A percentile compares a stretch with the other conserved stretches of the same genome.
Conservation (phyloP, 2,329 filamentous ascomycete genomes). For the Amesomyces nigricolor region DNA sequence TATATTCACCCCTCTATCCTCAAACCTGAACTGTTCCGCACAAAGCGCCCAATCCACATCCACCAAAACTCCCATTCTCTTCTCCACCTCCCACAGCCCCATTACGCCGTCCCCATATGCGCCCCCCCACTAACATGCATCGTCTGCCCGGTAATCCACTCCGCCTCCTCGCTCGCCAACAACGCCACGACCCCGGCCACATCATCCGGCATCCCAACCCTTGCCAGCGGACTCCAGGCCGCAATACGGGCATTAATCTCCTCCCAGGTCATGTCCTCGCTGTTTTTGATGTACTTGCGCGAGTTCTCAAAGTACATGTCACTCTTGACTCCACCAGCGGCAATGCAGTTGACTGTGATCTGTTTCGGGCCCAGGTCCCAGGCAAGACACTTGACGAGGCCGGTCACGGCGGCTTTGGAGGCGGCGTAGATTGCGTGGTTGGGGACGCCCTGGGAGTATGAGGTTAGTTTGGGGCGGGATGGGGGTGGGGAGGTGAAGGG, state of each 20-base stretch:
- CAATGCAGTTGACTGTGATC: constrained; percentile 6
- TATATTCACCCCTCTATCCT: no score
- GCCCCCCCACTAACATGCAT: constrained; percentile 8
- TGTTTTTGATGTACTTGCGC: constrained; percentile 1
- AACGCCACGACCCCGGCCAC: constrained; percentile 2
- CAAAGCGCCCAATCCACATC: no score
- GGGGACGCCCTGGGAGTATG: not conserved
- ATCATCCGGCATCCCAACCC: constrained; percentile 6
- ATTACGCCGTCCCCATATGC: constrained; percentile 6
- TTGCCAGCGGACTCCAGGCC: not conserved
- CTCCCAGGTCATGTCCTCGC: not conserved
- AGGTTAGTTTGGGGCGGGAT: not conserved
- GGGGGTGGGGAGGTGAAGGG: not conserved
- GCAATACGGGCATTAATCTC: constrained; percentile 1
- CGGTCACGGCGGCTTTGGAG: constrained; percentile 8
- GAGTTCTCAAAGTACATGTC: constrained; percentile 3
- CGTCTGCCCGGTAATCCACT: constrained; percentile 9
- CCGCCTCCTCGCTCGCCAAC: constrained; percentile 1
- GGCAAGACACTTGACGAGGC: constrained; percentile 5
- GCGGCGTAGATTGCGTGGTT: constrained; percentile 6
- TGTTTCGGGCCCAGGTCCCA: constrained; percentile 2
- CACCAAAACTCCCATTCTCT: no score
- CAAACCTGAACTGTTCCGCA: no score
- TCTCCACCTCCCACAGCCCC: no score
- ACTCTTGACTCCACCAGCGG: constrained; percentile 4